These are phyloP conservation scores for Acanthamoeba healyi DNA, from an alignment of 208 protist genomes.

Conservation along the genomic window DNA sequence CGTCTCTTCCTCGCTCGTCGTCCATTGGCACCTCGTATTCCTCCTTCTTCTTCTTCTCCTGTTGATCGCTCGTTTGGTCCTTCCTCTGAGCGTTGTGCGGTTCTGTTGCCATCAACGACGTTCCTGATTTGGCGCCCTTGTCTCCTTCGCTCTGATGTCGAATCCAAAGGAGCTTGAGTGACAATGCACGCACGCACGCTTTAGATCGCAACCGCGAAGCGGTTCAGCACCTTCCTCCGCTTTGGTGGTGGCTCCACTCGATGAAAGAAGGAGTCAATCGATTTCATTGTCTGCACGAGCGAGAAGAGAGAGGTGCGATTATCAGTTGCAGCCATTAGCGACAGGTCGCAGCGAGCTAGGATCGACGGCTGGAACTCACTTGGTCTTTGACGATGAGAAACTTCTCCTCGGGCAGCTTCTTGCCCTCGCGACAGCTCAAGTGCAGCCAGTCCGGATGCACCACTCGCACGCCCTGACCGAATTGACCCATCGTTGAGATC, in stretches of 20 bases:
- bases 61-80: background rate
- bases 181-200: no score
- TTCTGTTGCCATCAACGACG: no score
- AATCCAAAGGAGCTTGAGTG: no score
- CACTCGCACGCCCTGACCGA: background rate
- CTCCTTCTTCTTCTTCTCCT: background rate
- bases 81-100: no score
- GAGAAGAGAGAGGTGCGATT: background rate
- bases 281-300: background rate
- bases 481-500: background rate
- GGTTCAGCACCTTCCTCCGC: background rate
- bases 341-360: background rate
- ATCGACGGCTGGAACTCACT: background rate
- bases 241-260: background rate
- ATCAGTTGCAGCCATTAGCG: background rate
- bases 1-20: background rate
- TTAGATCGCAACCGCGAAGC: no score
- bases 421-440: constrained; percentile 9
- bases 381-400: constrained; percentile 62
- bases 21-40: background rate
- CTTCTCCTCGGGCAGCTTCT: constrained; percentile 71
- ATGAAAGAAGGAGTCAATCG: constrained; percentile 55
- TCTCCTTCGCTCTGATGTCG: no score
- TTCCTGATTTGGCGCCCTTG: no score
- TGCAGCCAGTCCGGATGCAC: constrained; percentile 73